Evolutionary conservation across 495 filamentous ascomycete genomes (phyloP), one percentile per base, ranked within the genome.

Genomic region (Aspergillus affinis): DNA sequence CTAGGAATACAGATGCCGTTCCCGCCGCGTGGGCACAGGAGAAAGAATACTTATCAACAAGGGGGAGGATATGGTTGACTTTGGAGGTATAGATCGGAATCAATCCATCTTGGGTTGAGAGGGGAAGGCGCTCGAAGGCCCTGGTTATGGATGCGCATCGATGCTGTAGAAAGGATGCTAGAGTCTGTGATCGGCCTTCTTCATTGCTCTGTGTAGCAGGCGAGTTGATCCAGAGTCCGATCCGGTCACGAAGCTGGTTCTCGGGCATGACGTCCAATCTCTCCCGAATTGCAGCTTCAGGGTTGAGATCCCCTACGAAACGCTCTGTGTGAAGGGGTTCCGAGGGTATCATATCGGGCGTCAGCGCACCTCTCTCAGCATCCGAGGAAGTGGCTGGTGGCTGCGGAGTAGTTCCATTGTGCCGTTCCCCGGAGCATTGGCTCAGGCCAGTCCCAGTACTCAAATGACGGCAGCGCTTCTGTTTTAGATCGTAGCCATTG

Each of bases 301-400:
- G 79, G 55, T 79, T 82, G 12, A 81, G 64, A 59, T 81, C 76
- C 26, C 79, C 79, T 26, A 82, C 70, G 51, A 82, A 82, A 27
- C 77, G 68, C 55, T 75, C 72, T 45, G 69, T 67, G 23, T 45
- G 58, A 9, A 68, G 59, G 30, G 59, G 59, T 3, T 65, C 55
- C 12, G 55, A 53, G n/a, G 61, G 48, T 2, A 46, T 50, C 48
- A 57, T 59, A 27, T 49, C 52, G 46, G 61, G 54, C 17, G 63
- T 49, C 45, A 48, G 26, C 3, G 60, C 9, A 12, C 2, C 54
- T 10, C 13, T 30, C 18, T n/a, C 49, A 32, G 32, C 5, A 17
- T 17, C 36, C 23, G 61, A 55, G 18, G 46, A 19, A 17, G 8
- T 46, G 17, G 26, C 10, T 45, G 51, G 8, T n/a, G 23, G 23